Evolutionary conservation across 139 green algal species (phyloP), one percentile per base, ranked within the genome.

Genomic region (Tetratostichococcus sp.): DNA sequence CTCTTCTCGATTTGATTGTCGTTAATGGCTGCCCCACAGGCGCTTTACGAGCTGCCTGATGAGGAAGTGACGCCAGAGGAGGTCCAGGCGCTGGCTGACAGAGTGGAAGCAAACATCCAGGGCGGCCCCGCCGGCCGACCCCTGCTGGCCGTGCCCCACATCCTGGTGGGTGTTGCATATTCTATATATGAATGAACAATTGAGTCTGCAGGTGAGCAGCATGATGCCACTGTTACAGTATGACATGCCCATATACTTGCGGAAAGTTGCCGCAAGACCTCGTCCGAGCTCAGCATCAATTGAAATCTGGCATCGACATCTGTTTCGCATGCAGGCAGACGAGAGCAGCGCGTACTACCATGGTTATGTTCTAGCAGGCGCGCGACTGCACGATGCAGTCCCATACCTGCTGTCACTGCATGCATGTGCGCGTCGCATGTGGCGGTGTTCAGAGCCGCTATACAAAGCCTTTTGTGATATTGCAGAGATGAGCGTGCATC

Each of bases 271-370:
- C n/a, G n/a, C n/a, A n/a, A n/a, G n/a, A n/a, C n/a, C n/a, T n/a
- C n/a, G n/a, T n/a, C n/a, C n/a, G n/a, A n/a, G n/a, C n/a, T n/a
- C n/a, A n/a, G n/a, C 67, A 71, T 14, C 39, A 8, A 8, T 14
- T 50, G 39, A 8, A 50, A 43, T 59, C 68, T 30, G 32, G n/a
- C n/a, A n/a, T n/a, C n/a, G n/a, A n/a, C n/a, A n/a, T n/a, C n/a
- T n/a, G n/a, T n/a, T n/a, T n/a, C 4, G 67, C 67, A 42, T 71
- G 31, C 79, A 93, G 32, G 80, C 78, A 11, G 91, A 96, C 72
- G 89, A 96, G 80, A 74, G 70, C 25, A 78, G 59, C 22, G 89
- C 79, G 75, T 95, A 95, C 79, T 95, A 92, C 77, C 90, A 94
- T 58, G 87, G 81, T 33, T 93, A 86, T 57, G 77, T 86, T 2